Base-by-base conservation (phyloP, 1,284 basidiomycete genomes). In the Apiotrichum akiyoshidainum region DNA sequence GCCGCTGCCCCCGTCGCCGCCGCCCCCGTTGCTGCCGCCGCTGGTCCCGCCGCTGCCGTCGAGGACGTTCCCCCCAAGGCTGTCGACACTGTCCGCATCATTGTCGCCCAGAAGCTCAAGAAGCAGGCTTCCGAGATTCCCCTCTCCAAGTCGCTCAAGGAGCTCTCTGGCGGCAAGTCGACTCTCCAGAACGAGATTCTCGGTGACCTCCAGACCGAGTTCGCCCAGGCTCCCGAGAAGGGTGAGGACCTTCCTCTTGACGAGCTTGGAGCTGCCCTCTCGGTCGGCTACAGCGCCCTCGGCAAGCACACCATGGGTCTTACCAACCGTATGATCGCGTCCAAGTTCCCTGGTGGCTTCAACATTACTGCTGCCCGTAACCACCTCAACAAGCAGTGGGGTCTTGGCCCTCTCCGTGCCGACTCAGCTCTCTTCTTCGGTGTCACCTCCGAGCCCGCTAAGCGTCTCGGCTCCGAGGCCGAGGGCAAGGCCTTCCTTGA, bases 331-430 rank as follows among this genome's bases (percentile, higher is more conserved):
- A 84, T 98, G 73, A 83, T 98, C 57, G 91, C 92, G 58, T 87
- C 87, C 60, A 99, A 99, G 81, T 94, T 99, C 89, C 96, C 96
- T 42, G 96, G 96, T 80, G 95, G 95, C 34, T 99, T 99, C 85
- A 97, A 97, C 75, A 82, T 90, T 31, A 91, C 94, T 5, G 85
- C 90, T n/a, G 91, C 94, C 77, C 95, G 96, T 79, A 79, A 85
- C 6, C 84, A 98, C 75, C 83, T 98, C 46, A 84, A 86, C 49
- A 97, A 96, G 82, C 84, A 84, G 39, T 97, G 93, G 94, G 95
- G 95, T 61, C 81, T 99, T 19, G 96, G 95, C 31, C 81, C 94
- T 11, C 83, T 85, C 42, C 90, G 95, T 58, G 86, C 89, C 16
- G 95, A 99, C 66, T 88, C 85, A 40, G 91, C 93, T n/a, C 84